Conservation (phyloP, 2,329 filamentous ascomycete species). For the Trichoderma sp. region DNA sequence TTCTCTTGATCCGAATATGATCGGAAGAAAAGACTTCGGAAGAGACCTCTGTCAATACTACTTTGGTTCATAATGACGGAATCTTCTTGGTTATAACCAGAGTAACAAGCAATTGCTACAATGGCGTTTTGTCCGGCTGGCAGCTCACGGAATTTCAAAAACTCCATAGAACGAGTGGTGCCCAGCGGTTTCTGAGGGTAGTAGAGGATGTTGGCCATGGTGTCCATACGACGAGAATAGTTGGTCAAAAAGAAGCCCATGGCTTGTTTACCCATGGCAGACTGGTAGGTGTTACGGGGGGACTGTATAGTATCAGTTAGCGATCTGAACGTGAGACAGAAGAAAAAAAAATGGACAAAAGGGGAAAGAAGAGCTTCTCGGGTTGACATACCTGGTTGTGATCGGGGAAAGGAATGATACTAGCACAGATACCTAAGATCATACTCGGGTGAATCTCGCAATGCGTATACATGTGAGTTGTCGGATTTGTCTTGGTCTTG, state of each 20-base stretch:
- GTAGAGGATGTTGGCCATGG: conserved; percentile 98
- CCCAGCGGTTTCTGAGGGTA: conserved; percentile 97
- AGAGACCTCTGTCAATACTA: conserved; percentile 95
- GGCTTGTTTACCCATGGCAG: conserved; percentile 99
- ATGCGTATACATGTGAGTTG: conserved; percentile 91
- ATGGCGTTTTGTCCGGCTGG: conserved; percentile 98
- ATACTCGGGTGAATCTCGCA: conserved; percentile 99
- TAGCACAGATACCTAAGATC: conserved; percentile 97
- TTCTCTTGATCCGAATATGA: conserved; percentile 98
- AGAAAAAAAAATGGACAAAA: background rate
- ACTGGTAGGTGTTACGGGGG: conserved; percentile 98
- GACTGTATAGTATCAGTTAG: conserved; percentile 59
- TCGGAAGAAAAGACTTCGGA: conserved; percentile 96
- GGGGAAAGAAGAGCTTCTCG: background rate
- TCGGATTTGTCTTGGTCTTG: conserved; percentile 83
- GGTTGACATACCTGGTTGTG: conserved; percentile 75
- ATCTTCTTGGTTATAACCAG: conserved; percentile 99
- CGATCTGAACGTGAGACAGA: background rate
- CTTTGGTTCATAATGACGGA: conserved; percentile 99
- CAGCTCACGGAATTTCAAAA: conserved; percentile 94
- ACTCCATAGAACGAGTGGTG: conserved; percentile 97
- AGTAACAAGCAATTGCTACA: conserved; percentile 95
- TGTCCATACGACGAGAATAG: conserved; percentile 96
- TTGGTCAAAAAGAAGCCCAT: conserved; percentile 99
- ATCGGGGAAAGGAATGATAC: conserved; percentile 99